Percentiles rank a stretch among this genome's conserved stretches.
Evolutionary conservation across 2,329 filamentous ascomycete genomes (phyloP).

Genomic region (Fusarium temperatum): DNA sequence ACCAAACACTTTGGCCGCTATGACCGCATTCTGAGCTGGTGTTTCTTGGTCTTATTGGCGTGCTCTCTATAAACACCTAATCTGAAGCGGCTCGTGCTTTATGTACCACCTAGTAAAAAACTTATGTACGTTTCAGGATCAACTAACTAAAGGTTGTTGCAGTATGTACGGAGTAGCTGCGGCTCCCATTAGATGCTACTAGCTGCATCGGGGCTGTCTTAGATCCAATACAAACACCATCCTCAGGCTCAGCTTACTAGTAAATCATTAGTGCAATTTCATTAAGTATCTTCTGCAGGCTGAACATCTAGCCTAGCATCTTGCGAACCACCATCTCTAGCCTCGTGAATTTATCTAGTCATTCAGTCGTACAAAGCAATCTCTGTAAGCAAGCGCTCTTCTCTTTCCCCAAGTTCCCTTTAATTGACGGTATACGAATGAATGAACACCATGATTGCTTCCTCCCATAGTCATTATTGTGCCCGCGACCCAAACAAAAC

Average conservation of each 20-base stretch:
- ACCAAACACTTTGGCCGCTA: not conserved
- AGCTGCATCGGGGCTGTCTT: conserved; percentile 26
- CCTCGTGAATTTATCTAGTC: conserved; percentile 10
- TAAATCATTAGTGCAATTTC: not conserved
- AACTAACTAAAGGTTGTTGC: not conserved
- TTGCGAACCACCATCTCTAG: not conserved
- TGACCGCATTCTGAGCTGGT: not conserved
- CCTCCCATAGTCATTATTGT: conserved; percentile 3
- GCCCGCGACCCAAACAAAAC: conserved; percentile 12
- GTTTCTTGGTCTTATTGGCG: not conserved
- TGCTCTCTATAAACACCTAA: not conserved
- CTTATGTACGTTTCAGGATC: conserved; percentile 5
- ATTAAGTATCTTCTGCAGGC: not conserved
- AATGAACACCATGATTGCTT: not conserved
- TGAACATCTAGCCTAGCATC: conserved; percentile 6
- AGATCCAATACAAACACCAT: conserved; percentile 21
- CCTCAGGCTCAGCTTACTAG: conserved; percentile 8
- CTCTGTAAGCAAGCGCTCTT: not conserved
- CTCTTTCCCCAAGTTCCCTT: not conserved
- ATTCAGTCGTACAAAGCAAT: conserved; percentile 28
- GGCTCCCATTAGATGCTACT: conserved; percentile 26
- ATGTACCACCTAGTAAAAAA: not conserved
- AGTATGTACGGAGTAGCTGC: not conserved
- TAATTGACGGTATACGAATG: not conserved
- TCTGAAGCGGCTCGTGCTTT: not conserved